Percentiles rank a stretch among this genome's conserved stretches.
These are phyloP conservation scores for Vigna mungo DNA, from an alignment of 306 rosid species.

Conservation along the genomic window DNA sequence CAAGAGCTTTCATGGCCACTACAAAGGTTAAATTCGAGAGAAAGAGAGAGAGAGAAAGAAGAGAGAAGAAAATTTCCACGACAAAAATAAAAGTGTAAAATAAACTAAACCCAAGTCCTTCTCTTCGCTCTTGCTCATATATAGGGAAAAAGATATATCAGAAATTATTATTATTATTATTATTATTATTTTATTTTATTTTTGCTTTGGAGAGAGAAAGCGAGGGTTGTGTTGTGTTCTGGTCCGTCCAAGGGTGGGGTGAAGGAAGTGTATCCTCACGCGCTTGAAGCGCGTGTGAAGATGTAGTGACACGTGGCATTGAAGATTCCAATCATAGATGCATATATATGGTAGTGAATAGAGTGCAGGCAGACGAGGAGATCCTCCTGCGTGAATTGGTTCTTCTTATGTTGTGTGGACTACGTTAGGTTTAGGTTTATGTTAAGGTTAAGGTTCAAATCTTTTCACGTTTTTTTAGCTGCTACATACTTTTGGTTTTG, in stretches of 20 bases:
- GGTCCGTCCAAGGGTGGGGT: conserved; percentile 45
- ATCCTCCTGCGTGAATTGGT: conserved; percentile 41
- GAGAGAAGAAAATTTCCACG: conserved; percentile 21
- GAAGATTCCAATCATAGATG: conserved; percentile 49
- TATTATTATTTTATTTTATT: background rate
- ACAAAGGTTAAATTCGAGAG: conserved; percentile 61
- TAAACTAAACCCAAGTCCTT: conserved; percentile 57
- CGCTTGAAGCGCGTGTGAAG: conserved; percentile 44
- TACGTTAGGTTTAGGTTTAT: background rate
- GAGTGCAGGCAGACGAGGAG: conserved; percentile 14
- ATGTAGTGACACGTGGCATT: conserved; percentile 49
- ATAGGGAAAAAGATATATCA: conserved; percentile 31
- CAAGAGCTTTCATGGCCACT: conserved; percentile 65
- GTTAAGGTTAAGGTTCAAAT: no score
- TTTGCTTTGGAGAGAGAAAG: conserved; percentile 36
- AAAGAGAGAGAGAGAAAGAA: background rate
- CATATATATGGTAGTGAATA: background rate
- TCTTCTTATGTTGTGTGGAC: background rate
- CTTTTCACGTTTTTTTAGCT: background rate
- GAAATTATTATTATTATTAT: background rate
- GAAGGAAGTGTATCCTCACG: conserved; percentile 26
- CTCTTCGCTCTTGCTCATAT: conserved; percentile 45
- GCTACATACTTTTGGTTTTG: no score
- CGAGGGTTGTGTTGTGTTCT: conserved; percentile 40
- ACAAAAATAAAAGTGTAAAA: conserved; percentile 11